Evolutionary conservation across 2,329 filamentous ascomycete genomes (phyloP).

Genomic region (Scytalidium sp.): DNA sequence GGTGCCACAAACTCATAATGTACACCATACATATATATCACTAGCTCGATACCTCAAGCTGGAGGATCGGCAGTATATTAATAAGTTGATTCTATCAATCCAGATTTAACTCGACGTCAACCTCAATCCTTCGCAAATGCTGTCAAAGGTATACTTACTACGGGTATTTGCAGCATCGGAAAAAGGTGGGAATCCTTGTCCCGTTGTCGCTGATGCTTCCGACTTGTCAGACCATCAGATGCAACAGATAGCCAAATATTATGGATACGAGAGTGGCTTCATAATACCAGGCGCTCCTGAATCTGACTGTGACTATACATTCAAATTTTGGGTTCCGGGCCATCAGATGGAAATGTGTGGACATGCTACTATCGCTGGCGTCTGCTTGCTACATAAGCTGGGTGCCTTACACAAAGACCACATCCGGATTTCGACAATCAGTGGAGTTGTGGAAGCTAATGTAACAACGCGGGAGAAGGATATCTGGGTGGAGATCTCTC

Average conservation of each 20-base stretch:
- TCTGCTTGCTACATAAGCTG: conserved; percentile 3
- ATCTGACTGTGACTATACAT: conserved; percentile 1
- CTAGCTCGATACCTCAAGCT: background rate
- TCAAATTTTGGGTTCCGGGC: conserved; percentile 4
- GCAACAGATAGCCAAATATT: background rate
- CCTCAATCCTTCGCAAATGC: too few relatives aligned
- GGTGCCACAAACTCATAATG: background rate
- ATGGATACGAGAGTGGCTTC: conserved; percentile 3
- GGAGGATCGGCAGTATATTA: background rate
- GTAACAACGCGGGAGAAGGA: background rate
- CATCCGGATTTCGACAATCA: background rate
- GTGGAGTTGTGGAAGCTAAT: conserved; percentile 1
- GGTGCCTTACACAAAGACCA: background rate
- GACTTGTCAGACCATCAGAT: background rate
- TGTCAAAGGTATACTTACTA: background rate
- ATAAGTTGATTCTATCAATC: background rate
- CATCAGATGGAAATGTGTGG: conserved; percentile 8
- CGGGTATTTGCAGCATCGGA: background rate
- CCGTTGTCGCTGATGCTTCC: conserved; percentile 1
- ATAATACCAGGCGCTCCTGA: background rate
- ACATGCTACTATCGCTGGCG: conserved; percentile 6
- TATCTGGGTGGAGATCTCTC: conserved; percentile 2
- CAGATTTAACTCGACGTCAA: too few relatives aligned
- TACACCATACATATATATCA: background rate
- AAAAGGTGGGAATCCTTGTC: conserved; percentile 4